Conservation (phyloP, 148 eudicot species). For the Salicornia ramosissima region DNA sequence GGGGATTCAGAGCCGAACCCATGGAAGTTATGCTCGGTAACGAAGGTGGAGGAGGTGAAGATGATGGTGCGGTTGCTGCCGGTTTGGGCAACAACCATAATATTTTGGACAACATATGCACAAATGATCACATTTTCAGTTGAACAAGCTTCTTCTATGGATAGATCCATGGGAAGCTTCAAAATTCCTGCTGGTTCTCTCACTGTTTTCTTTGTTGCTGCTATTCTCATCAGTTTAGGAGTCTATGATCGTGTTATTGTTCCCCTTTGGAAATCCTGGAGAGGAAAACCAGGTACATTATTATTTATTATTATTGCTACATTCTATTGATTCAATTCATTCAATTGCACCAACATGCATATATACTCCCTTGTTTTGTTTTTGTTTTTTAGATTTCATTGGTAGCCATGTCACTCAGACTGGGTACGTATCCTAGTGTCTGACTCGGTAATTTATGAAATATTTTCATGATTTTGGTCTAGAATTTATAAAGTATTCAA, state of each 20-base stretch:
- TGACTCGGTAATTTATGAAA: too few species aligned
- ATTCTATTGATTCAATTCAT: too few species aligned
- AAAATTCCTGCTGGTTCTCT: constrained; percentile 74
- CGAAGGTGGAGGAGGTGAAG: constrained; percentile 78
- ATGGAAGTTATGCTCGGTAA: constrained; percentile 74
- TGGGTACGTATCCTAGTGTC: too few species aligned
- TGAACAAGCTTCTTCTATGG: constrained; percentile 75
- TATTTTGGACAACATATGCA: constrained; percentile 79
- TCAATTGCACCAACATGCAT: neutral
- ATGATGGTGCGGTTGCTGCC: constrained; percentile 71
- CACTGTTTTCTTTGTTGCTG: constrained; percentile 68
- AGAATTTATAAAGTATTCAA: too few species aligned
- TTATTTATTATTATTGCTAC: too few species aligned
- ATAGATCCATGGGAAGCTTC: constrained; percentile 51
- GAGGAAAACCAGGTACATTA: constrained; percentile 50
- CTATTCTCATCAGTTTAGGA: constrained; percentile 54
- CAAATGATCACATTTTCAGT: constrained; percentile 88
- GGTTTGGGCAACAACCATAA: constrained; percentile 80
- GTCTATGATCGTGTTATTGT: constrained; percentile 59
- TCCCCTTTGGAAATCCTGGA: constrained; percentile 57
- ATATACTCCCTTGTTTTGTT: too few species aligned
- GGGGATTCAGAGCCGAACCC: constrained; percentile 36
- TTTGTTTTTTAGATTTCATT: neutral
- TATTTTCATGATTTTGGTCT: too few species aligned
- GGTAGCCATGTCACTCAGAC: neutral